A percentile compares a stretch with the other conserved stretches of the same genome.
Evolutionary conservation across 108 stramenopile species (phyloP).

Genomic region (Fragilariopsis cylindrus): DNA sequence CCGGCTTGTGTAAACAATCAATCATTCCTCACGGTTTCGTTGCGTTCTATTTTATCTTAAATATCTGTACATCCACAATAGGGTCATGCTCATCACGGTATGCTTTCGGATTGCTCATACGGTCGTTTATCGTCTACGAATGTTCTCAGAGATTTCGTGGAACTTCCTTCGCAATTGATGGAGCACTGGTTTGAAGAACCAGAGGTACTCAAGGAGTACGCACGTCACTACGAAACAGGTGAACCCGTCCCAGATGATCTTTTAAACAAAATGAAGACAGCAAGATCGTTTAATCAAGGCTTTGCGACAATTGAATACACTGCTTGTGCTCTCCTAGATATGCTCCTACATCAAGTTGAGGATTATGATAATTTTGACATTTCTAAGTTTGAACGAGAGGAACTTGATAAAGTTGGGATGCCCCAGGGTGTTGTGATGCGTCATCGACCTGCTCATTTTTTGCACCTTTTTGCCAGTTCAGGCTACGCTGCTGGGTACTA

Average conservation of each 20-base stretch:
- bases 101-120: constrained; percentile 71
- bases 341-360: constrained; percentile 64
- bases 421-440: constrained; percentile 80
- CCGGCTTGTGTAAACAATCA: too few relatives aligned
- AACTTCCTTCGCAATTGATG: constrained; percentile 77
- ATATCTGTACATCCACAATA: constrained; percentile 53
- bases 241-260: constrained; percentile 71
- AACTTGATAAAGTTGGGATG: constrained; percentile 72
- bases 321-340: constrained; percentile 75
- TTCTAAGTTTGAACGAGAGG: constrained; percentile 58
- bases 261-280: constrained; percentile 63
- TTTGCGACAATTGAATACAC: constrained; percentile 81
- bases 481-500: constrained; percentile 76
- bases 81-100: constrained; percentile 78
- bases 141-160: constrained; percentile 76
- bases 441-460: constrained; percentile 73
- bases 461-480: constrained; percentile 59
- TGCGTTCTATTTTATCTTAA: background rate
- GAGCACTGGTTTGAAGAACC: constrained; percentile 77
- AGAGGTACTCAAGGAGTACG: constrained; percentile 61
- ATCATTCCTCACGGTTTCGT: background rate
- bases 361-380: constrained; percentile 74
- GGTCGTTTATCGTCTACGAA: constrained; percentile 65
- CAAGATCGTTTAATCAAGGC: constrained; percentile 70
- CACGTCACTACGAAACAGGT: constrained; percentile 64